These are phyloP conservation scores for Daedaleopsis nitida DNA, from an alignment of 768 basidiomycete species.

Conservation along the genomic window DNA sequence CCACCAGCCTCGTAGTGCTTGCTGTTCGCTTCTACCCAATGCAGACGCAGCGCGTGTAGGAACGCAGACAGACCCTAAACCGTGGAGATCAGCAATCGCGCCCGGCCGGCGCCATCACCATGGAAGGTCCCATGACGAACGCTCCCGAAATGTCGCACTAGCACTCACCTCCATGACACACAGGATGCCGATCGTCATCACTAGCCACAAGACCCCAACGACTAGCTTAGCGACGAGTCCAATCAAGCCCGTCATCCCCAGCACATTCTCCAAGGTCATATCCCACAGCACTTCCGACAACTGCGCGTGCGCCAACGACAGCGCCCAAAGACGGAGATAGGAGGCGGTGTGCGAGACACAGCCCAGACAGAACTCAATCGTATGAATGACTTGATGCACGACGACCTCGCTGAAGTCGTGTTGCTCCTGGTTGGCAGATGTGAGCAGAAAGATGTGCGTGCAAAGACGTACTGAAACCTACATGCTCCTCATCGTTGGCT, in stretches of 20 bases:
- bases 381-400: slow-evolving; percentile 97
- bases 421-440: slow-evolving; percentile 53
- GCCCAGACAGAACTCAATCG: slow-evolving; percentile 98
- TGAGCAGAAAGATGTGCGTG: slow-evolving; percentile 12
- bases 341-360: slow-evolving; percentile 98
- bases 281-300: slow-evolving; percentile 91
- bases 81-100: slow-evolving; percentile 22
- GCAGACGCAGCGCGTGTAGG: slow-evolving; percentile 92
- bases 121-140: slow-evolving; percentile 14
- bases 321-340: slow-evolving; percentile 93
- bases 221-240: slow-evolving; percentile 50
- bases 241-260: slow-evolving; percentile 66
- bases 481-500: slow-evolving; percentile 73
- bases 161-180: slow-evolving; percentile 92
- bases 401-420: slow-evolving; percentile 95
- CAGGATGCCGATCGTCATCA: slow-evolving; percentile 71
- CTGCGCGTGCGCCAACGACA: slow-evolving; percentile 97
- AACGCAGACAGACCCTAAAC: slow-evolving; percentile 89
- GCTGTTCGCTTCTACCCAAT: slow-evolving; percentile 98
- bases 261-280: slow-evolving; percentile 74
- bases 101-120: slow-evolving; percentile 11
- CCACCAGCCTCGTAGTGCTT: slow-evolving; percentile 93
- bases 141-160: too few species aligned
- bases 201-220: slow-evolving; percentile 75
- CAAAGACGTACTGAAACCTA: slow-evolving; percentile 42